phyloP scores from a whole-genome alignment of 2,329 filamentous ascomycete genomes.

The Dothiorella sarmentorum region DNA sequence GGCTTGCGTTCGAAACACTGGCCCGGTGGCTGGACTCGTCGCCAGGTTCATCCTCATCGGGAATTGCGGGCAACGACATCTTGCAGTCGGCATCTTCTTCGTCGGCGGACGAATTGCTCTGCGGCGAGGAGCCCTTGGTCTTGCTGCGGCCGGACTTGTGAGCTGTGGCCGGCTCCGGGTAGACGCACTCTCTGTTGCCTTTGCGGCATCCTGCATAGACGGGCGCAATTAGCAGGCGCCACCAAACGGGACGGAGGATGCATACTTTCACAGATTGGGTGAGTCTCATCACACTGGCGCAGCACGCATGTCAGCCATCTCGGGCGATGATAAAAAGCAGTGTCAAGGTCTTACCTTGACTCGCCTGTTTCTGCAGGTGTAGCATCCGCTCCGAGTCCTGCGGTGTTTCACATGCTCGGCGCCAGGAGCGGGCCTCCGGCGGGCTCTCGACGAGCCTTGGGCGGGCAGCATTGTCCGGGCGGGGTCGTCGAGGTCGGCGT shows the following conservation, averaged over 20 bases:
- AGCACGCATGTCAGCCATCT: conserved; percentile 15
- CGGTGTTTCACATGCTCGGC: conserved; percentile 83
- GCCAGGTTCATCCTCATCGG: conserved; percentile 46
- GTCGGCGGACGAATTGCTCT: conserved; percentile 52
- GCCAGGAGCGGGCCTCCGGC: conserved; percentile 31
- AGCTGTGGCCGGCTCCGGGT: conserved; percentile 67
- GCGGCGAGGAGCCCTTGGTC: conserved; percentile 45
- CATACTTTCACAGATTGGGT: conserved; percentile 76
- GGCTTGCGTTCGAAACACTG: conserved; percentile 22
- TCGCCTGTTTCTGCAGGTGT: conserved; percentile 81
- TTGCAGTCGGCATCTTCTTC: conserved; percentile 47
- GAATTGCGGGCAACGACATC: conserved; percentile 41
- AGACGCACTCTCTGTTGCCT: conserved; percentile 84
- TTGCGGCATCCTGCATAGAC: conserved; percentile 71
- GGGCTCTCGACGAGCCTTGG: conserved; percentile 26
- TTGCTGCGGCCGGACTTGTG: conserved; percentile 46
- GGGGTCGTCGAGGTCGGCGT: conserved; percentile 36
- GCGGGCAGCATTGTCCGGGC: conserved; percentile 24
- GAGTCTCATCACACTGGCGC: conserved; percentile 79
- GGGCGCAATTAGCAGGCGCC: conserved; percentile 21
- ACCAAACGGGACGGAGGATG: conserved; percentile 22
- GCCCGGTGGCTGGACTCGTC: conserved; percentile 25
- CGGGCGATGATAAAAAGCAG: not conserved
- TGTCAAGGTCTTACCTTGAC: conserved; percentile 60
- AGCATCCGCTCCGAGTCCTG: conserved; percentile 90